Evolutionary conservation across 2,329 filamentous ascomycete genomes (phyloP), one percentile per base, ranked within the genome.

Genomic region (Torrubiellomyces zombiae): DNA sequence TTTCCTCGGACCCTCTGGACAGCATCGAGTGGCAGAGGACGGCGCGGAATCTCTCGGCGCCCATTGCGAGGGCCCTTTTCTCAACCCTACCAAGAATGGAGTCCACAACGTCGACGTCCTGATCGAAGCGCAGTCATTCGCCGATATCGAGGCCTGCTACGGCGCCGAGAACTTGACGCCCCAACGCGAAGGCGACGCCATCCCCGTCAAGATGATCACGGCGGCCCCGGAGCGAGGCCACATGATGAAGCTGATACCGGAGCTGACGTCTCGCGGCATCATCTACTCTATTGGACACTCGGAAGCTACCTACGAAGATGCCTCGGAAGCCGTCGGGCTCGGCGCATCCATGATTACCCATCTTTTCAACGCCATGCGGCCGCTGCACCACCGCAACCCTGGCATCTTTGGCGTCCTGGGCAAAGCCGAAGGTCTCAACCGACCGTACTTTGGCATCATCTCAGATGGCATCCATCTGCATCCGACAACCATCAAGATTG

Each of bases 331-430:
- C 12, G 66, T 89, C 4, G 58, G 56, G n/a, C 63, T 71, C 6
- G 83, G 83, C 25, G 80, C 79, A 2, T 78, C 67, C 24, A 92
- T 91, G 80, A 78, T 93, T 36, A 93, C 83, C 0, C 83, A 93
- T 43, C 62, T 93, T 2, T 93, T 92, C 67, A 93, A 93, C 47
- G 83, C 83, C 14, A 93, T 93, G 83, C 67, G 74, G 1, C 82
- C 82, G 9, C 68, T 92, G 25, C 80, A 89, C 48, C 82, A 94
- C 58, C 76, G 85, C 29, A 83, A 93, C 49, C 83, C 85, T 0
- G 83, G 83, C 18, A 72, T 93, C 38, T 92, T 92, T 45, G 85
- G 85, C 15, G 69, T 91, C 1, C 56, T 94, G 9, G 82, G 83
- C 31, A 66, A 67, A 32, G 64, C 64, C 7, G 65, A 75, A 38